Percentiles rank a stretch among this genome's conserved stretches.
phyloP scores from a whole-genome alignment of 306 rosid species.

The Glycine tomentella region DNA sequence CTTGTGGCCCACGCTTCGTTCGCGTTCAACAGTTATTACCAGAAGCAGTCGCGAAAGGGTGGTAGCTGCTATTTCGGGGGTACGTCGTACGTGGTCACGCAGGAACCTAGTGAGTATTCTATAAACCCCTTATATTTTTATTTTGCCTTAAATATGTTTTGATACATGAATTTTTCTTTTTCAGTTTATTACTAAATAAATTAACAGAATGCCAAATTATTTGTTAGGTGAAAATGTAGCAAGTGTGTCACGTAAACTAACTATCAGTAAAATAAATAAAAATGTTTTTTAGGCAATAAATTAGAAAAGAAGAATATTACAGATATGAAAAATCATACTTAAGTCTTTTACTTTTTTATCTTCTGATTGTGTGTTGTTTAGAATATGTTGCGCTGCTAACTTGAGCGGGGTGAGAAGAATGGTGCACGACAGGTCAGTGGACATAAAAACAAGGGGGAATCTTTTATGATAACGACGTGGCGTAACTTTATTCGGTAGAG shows the following conservation, averaged over 20 bases:
- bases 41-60: constrained; percentile 71
- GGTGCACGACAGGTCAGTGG: constrained; percentile 8
- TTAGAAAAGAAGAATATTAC: too few species aligned
- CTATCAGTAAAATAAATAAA: too few species aligned
- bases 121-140: not conserved
- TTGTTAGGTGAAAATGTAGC: too few species aligned
- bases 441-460: constrained; percentile 51
- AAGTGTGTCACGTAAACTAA: too few species aligned
- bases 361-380: constrained; percentile 41
- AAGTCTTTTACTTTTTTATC: not conserved
- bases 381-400: constrained; percentile 11
- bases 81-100: constrained; percentile 91
- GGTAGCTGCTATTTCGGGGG: constrained; percentile 96
- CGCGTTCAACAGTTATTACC: constrained; percentile 92
- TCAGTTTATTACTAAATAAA: too few species aligned
- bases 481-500: constrained; percentile 38
- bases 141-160: too few species aligned
- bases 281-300: too few species aligned
- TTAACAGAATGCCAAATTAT: too few species aligned
- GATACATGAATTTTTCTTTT: too few species aligned
- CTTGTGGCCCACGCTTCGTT: constrained; percentile 82
- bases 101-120: constrained; percentile 81
- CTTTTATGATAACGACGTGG: constrained; percentile 38
- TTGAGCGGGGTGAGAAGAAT: constrained; percentile 29
- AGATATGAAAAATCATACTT: too few species aligned